Conservation (phyloP, 2,329 filamentous ascomycete genomes). For the Knufia petricola region DNA sequence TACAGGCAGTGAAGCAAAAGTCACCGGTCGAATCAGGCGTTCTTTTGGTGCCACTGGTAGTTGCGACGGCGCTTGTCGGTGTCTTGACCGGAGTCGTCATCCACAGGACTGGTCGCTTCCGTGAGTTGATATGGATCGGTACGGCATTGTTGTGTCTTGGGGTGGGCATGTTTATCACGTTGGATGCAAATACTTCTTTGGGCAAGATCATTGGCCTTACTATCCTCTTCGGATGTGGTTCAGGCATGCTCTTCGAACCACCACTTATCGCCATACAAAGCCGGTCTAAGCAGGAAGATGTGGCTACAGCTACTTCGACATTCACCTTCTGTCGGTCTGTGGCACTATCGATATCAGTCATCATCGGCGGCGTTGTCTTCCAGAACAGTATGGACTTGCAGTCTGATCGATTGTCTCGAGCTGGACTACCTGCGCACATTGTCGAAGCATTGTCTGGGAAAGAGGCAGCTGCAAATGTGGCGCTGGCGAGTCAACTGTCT, state of each 20-base stretch:
- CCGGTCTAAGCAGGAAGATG: conserved; percentile 38
- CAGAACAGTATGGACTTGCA: conserved; percentile 28
- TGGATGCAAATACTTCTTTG: conserved; percentile 44
- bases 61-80: conserved; percentile 35
- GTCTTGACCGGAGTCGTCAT: conserved; percentile 40
- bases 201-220: conserved; percentile 43
- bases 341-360: conserved; percentile 47
- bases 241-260: conserved; percentile 44
- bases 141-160: conserved; percentile 52
- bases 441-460: conserved; percentile 16
- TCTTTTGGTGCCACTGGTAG: conserved; percentile 14
- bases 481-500: conserved; percentile 20
- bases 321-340: conserved; percentile 52
- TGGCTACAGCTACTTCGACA: conserved; percentile 50
- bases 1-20: conserved; percentile 34
- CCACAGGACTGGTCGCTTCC: conserved; percentile 39
- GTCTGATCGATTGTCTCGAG: conserved; percentile 14
- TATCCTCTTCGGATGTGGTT: conserved; percentile 45
- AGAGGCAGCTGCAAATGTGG: conserved; percentile 26
- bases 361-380: conserved; percentile 45
- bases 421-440: conserved; percentile 22
- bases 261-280: conserved; percentile 48
- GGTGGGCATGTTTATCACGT: conserved; percentile 53
- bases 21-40: conserved; percentile 20
- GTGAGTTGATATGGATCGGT: conserved; percentile 47